Evolutionary conservation across 495 filamentous ascomycete genomes (phyloP).

Genomic region (Trichoderma reesei): DNA sequence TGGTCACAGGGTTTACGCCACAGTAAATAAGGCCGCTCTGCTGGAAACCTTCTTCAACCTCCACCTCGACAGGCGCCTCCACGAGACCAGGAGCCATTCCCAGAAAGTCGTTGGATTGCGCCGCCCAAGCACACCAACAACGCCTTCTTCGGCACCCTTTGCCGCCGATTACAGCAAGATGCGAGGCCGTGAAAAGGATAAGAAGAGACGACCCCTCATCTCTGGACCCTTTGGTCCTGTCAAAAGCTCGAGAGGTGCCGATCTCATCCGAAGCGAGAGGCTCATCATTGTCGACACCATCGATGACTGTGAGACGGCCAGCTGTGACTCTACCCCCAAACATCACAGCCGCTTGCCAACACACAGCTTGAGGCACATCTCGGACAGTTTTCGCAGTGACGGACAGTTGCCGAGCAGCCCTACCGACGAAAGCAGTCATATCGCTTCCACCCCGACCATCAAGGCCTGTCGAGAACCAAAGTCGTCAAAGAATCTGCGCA

Average conservation of each 20-base stretch:
- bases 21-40: too few species aligned
- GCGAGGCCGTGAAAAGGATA: conserved; percentile 5
- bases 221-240: conserved; percentile 9
- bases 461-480: neutral
- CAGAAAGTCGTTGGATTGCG: too few species aligned
- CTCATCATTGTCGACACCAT: conserved; percentile 9
- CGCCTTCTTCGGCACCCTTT: neutral
- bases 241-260: conserved; percentile 8
- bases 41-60: too few species aligned
- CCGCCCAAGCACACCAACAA: too few species aligned
- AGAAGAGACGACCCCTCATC: conserved; percentile 2
- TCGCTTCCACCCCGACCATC: conserved; percentile 7
- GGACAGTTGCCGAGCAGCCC: neutral
- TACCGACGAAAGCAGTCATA: conserved; percentile 5
- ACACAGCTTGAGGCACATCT: neutral
- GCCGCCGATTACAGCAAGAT: neutral
- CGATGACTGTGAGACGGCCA: conserved; percentile 6
- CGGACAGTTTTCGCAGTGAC: neutral
- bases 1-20: too few species aligned
- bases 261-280: conserved; percentile 9
- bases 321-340: neutral
- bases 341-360: neutral
- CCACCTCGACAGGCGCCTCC: too few species aligned
- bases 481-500: neutral
- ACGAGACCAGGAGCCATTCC: too few species aligned